A percentile compares a stretch with the other conserved stretches of the same genome.
Evolutionary conservation across 257 asterid species (phyloP).

Genomic region (Anisodus acutangulus): DNA sequence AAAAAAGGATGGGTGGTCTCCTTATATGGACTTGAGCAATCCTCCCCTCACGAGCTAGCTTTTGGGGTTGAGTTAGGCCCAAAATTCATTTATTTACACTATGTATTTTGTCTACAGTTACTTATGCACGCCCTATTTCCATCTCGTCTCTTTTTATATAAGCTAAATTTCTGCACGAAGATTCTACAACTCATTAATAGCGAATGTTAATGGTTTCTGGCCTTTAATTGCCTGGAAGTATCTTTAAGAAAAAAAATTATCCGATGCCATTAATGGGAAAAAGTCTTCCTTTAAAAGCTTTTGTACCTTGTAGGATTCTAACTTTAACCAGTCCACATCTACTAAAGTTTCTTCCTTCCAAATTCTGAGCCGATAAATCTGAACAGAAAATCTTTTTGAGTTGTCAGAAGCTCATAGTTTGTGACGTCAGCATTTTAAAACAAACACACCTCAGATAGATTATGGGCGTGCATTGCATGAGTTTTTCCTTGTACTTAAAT

Average conservation of each 20-base stretch:
- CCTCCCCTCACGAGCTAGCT: too few relatives aligned
- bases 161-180: neutral
- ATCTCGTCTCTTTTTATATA: neutral
- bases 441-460: neutral
- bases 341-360: slow-evolving; percentile 7
- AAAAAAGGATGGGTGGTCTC: too few relatives aligned
- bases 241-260: slow-evolving; percentile 8
- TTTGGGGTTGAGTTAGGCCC: too few relatives aligned
- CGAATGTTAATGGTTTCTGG: neutral
- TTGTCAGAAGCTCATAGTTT: slow-evolving; percentile 12
- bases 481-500: neutral
- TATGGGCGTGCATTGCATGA: slow-evolving; percentile 24
- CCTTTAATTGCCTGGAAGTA: neutral
- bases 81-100: too few relatives aligned
- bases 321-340: neutral
- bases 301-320: neutral
- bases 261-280: neutral
- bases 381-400: neutral
- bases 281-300: slow-evolving; percentile 1
- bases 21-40: too few relatives aligned
- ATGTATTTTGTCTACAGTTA: neutral
- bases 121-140: neutral
- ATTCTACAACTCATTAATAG: slow-evolving; percentile 1
- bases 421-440: neutral
- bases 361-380: neutral